A percentile compares a stretch with the other conserved stretches of the same genome.
Conservation (phyloP, 805 yeast species). For the Scheffersomyces coipomensis region DNA sequence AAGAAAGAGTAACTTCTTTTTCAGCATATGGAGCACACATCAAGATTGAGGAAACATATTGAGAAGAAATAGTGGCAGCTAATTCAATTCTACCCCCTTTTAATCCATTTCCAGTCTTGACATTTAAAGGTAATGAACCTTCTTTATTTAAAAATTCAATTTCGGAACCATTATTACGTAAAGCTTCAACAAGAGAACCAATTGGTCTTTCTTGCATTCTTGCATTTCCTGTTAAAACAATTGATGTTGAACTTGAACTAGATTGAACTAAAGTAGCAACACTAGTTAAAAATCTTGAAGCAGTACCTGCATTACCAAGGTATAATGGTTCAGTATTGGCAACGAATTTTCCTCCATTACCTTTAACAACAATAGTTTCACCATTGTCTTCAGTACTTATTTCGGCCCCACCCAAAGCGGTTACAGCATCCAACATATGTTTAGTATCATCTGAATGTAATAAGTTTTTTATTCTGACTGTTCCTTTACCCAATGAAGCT, state of each 20-base stretch:
- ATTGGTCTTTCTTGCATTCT: conserved; percentile 98
- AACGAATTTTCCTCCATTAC: conserved; percentile 76
- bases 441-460: conserved; percentile 96
- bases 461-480: conserved; percentile 78
- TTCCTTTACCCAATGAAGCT: conserved; percentile 89
- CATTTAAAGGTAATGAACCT: conserved; percentile 85
- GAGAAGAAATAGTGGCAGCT: conserved; percentile 95
- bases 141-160: conserved; percentile 68
- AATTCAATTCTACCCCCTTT: conserved; percentile 91
- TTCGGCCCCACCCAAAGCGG: conserved; percentile 75
- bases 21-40: conserved; percentile 98
- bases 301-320: conserved; percentile 97
- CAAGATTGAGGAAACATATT: conserved; percentile 91
- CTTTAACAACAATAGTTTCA: conserved; percentile 78
- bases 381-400: conserved; percentile 86
- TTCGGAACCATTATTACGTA: conserved; percentile 73
- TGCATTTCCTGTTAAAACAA: conserved; percentile 86
- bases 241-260: conserved; percentile 35
- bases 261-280: conserved; percentile 78
- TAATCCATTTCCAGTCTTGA: conserved; percentile 67
- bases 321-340: conserved; percentile 71
- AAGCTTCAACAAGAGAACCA: conserved; percentile 92
- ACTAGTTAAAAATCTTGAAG: conserved; percentile 89
- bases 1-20: conserved; percentile 78
- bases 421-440: conserved; percentile 87